Conservation (phyloP, 306 rosid species). For the Cucurbita argyrosperma region DNA sequence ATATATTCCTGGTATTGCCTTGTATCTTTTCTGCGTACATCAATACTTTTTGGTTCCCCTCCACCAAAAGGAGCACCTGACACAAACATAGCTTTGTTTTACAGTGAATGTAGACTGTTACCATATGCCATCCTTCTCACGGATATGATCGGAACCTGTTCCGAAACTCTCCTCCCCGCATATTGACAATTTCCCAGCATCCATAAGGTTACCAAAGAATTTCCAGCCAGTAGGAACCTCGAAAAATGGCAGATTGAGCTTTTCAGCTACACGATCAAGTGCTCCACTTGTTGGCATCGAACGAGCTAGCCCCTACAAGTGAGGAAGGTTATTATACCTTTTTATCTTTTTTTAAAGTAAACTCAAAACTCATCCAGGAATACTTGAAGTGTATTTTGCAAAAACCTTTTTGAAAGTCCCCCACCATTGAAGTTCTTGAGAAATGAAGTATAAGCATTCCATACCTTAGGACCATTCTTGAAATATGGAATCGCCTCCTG, state of each 20-base stretch:
- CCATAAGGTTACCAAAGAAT: constrained; percentile 98
- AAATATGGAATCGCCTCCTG: constrained; percentile 82
- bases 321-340: constrained; percentile 10
- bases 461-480: constrained; percentile 54
- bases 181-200: constrained; percentile 79
- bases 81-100: not conserved
- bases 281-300: constrained; percentile 99
- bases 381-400: not conserved
- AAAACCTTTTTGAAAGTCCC: not conserved
- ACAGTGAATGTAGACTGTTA: constrained; percentile 20
- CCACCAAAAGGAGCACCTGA: not conserved
- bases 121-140: constrained; percentile 99
- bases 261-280: constrained; percentile 80
- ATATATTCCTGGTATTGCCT: not conserved
- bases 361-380: not conserved
- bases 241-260: constrained; percentile 71
- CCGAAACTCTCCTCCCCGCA: constrained; percentile 99
- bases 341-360: not conserved
- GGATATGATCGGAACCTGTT: constrained; percentile 97
- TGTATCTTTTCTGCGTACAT: not conserved
- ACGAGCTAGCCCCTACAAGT: constrained; percentile 75
- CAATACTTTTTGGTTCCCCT: not conserved
- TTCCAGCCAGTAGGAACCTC: constrained; percentile 99
- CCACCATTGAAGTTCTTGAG: not conserved
- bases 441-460: constrained; percentile 7